Base-by-base conservation (phyloP, 768 basidiomycete species). In the Artomyces pyxidatus region DNA sequence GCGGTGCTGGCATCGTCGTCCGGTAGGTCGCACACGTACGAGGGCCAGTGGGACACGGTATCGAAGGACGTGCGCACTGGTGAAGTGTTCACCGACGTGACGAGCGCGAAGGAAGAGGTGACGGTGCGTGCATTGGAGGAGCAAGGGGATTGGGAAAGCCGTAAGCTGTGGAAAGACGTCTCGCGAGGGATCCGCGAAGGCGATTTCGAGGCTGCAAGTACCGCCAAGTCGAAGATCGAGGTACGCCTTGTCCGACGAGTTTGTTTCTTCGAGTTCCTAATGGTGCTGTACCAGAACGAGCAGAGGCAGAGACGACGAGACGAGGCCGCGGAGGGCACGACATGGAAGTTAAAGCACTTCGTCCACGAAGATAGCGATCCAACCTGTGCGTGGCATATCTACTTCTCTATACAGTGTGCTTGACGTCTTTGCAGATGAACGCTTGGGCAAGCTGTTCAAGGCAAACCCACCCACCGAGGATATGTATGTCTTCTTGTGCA, bases 221-320 rank as follows among this genome's bases (percentile, higher is more conserved):
- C 67, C 56, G 95, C 93, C 63, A 97, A 99, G 80, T 76, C 74
- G 41, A 76, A 81, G 66, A 92, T 98, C 41, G 95, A 98, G 85
- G 91, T 87, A 50, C 14, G 46, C 9, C 3, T 3, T 16, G 3
- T n/a, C 12, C 17, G 9, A 10, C 21, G 9, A 19, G 67, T 65
- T 29, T 21, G 22, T 42, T 25, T 9, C 27, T 6, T 35, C 44
- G n/a, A 21, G 14, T 42, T 29, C 50, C 11, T 37, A 23, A 17
- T 41, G 14, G n/a, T n/a, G 7, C 27, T 12, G 5, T 51, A 2
- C 27, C 55, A 95, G 92, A 96, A 95, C 56, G 88, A 93, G 28
- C 92, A 96, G 69, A 76, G 95, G 49, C 90, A 95, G 67, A 75
- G 78, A 65, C 73, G 95, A 53, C 84, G 81, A 59, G 88, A 93